Evolutionary conservation across 345 rosid genomes (phyloP), one percentile per base, ranked within the genome.

Genomic region (Brassica incana): DNA sequence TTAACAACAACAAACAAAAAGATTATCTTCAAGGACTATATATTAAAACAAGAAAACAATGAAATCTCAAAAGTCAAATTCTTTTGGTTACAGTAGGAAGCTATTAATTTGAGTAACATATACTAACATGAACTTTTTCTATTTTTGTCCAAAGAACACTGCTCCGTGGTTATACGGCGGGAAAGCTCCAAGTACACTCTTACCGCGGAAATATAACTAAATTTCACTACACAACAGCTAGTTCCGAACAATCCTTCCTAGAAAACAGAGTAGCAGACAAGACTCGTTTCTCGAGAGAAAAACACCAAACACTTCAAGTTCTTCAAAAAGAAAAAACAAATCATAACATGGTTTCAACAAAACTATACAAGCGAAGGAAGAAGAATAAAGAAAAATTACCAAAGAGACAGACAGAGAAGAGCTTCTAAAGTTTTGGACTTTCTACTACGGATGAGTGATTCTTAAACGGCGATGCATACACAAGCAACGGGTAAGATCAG

Each of bases 231-330:
- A 73, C 7, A 66, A 78, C 23, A 73, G 15, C 48, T 0, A 54
- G 9, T 14, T 14, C 59, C 4, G 52, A 61, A 71, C 23, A 48
- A 14, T 14, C 16, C 16, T 48, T 48, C 56, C 56, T 6, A 48
- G 16, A 11, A 43, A 62, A 62, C 36, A 62, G 66, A 62, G 33
- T 16, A 29, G 15, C 15, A 61, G 8, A 58, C 29, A 58, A 60
- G 25, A 76, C 18, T 3, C 5, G 3, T 12, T 18, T 76, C 74
- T 14, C 0, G 10, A 45, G 32, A 45, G 18, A 16, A 65, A 65
- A 72, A 15, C 18, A 40, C 29, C 77, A 72, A 78, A 78, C 60
- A 72, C 65, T 63, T 69, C n/a, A 5, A 14, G 16, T 25, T 8
- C 73, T 61, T 40, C 2, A 27, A 15, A 61, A 7, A 9, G 30